phyloP scores from a whole-genome alignment of 1,284 basidiomycete genomes.

The Ustilago loliicola region DNA sequence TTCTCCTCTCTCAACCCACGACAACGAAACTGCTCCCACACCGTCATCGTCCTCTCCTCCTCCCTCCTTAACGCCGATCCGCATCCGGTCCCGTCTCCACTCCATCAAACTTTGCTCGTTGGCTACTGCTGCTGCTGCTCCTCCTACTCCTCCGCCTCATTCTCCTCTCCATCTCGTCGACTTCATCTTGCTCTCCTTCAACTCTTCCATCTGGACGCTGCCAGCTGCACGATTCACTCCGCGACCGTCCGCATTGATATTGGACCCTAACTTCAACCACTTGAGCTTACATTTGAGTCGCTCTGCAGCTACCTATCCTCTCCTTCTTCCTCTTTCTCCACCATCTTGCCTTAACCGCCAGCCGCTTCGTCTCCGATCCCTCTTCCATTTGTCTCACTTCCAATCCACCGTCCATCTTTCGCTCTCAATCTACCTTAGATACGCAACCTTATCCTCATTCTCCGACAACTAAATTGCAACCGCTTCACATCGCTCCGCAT shows the following conservation, averaged over 20 bases:
- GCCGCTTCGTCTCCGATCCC: not conserved
- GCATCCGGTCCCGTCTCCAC: slow-evolving; percentile 28
- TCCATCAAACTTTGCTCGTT: slow-evolving; percentile 9
- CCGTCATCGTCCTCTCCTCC: slow-evolving; percentile 11
- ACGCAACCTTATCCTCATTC: slow-evolving; percentile 34
- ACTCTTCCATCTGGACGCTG: slow-evolving; percentile 1
- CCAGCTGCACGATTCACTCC: slow-evolving; percentile 4
- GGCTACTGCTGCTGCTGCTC: not conserved
- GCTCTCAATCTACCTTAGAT: slow-evolving; percentile 11
- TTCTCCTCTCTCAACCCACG: slow-evolving; percentile 1
- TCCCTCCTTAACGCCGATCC: slow-evolving; percentile 13
- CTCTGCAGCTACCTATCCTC: slow-evolving; percentile 1
- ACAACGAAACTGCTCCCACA: slow-evolving; percentile 8
- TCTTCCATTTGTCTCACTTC: slow-evolving; percentile 3
- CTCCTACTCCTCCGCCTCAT: not conserved
- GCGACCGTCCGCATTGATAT: slow-evolving; percentile 24
- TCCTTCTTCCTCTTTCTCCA: slow-evolving; percentile 2
- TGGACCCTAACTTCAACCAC: slow-evolving; percentile 19
- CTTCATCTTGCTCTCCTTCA: not conserved
- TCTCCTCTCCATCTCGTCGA: not conserved
- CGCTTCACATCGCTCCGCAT: slow-evolving; percentile 32
- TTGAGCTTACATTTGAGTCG: not conserved
- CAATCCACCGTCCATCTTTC: slow-evolving; percentile 17
- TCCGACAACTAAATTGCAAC: slow-evolving; percentile 24
- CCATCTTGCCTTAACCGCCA: slow-evolving; percentile 1